Evolutionary conservation across 78 protist genomes (phyloP), one percentile per base, ranked within the genome.

Genomic region (Bodo saltans): DNA sequence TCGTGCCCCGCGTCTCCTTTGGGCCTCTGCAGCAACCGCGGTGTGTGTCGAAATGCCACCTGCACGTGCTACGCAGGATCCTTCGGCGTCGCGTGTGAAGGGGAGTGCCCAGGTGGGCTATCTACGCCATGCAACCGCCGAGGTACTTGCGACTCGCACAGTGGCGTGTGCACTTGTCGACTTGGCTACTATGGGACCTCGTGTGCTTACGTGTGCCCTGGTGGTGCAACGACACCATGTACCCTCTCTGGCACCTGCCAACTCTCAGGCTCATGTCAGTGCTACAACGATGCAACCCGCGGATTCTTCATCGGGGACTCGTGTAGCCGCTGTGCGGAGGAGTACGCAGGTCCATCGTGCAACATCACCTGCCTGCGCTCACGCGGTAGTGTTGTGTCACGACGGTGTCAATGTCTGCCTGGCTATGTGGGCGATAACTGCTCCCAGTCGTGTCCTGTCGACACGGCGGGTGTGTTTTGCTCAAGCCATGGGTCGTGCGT

Each of bases 61-160:
- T 72, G 75, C 25, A 72, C 75, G 39, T 72, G 75, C 26, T 35
- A 21, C 39, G 26, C 75, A 72, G 75, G 39, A 37, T 29, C 75
- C 34, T 29, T 29, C 39, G 75, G 75, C n/a, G 40, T 35, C 23
- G 25, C 23, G 34, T 72, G 75, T 72, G 39, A 35, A 29, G 26
- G 34, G 35, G 23, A 25, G 35, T 25, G 35, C n/a, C 75, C 75
- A 72, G 75, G 35, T 72, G 25, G n/a, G 21, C n/a, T 21, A 23
- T 37, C 21, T 72, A 26, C 39, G 23, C 26, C 40, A 21, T 72
- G 40, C 25, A 26, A 26, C 23, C 34, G 26, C 39, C 40, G 75
- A 25, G 26, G 75, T 26, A 72, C 75, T 29, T 72, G 75, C 25
- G 39, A 72, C 26, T 25, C 75, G 34, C 25, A 72, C 26, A 72